Base-by-base conservation (phyloP, 495 filamentous ascomycete genomes). In the Entonaema liquescens region DNA sequence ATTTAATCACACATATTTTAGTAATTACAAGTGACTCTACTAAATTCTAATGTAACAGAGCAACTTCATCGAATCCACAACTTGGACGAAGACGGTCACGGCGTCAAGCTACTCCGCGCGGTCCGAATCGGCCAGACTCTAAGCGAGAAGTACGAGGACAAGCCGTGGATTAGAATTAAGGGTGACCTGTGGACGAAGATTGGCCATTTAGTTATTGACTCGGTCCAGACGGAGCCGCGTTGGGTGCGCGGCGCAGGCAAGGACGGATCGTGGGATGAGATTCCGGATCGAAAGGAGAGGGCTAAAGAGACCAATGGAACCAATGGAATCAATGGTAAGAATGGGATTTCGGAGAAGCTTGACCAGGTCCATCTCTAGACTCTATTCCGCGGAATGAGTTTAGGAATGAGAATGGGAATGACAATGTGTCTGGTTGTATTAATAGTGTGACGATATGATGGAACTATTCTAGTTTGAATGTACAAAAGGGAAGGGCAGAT, bases 21-120 rank as follows among this genome's bases (percentile, higher is more conserved):
- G 29, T 33, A 31, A 5, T 33, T 33, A 33, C 11, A 33, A 2
- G 31, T 33, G 11, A 31, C 7, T 31, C 7, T 2, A n/a, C 36
- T 65, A 65, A 65, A 23, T 29, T 33, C 8, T 26, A 6, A 15
- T 19, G 23, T 47, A 47, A 47, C 80, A 42, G 80, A 83, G 2
- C 76, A 94, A 19, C 84, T 92, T 53, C 72, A 83, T 9, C 81
- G 88, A 5, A 80, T 89, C 9, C 80, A 83, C 38, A 62, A 65
- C 17, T 81, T 88, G 40, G 72, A 83, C 0, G 94, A 97, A 70
- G 93, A 97, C 77, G 93, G 94, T 0, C 94, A 98, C 77, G 77
- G 87, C 25, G 79, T 87, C 55, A 97, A 98, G 78, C 76, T 95
- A 5, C 82, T 88, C 19, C 80, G 94, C 29, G 91, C 93, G 3